Base-by-base conservation (phyloP, 352 stramenopile species). In the Pythium grandisporangium region DNA sequence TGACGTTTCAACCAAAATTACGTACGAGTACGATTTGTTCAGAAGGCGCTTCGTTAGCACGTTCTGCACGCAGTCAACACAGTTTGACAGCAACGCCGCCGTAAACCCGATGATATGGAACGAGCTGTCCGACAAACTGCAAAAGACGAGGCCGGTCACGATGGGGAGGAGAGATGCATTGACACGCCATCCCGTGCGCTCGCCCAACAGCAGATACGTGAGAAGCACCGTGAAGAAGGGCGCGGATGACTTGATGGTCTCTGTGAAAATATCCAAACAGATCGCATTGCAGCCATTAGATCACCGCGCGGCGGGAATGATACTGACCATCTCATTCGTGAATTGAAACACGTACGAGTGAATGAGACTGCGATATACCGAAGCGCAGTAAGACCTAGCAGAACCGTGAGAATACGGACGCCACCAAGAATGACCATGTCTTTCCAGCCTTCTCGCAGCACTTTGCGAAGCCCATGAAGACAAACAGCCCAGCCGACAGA, bases 361-460 rank as follows among this genome's bases (percentile, higher is more conserved):
- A 96, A 95, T 13, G 84, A 96, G 22, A 95, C 84, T 5, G 84
- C 75, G 38, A 96, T 93, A 52, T 96, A 94, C 56, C 94, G 89
- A 25, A 96, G 74, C 42, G 86, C 78, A 12, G 87, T 93, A 26
- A 96, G 75, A 10, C 83, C 83, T 10, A 96, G 55, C n/a, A 96
- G 53, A 13, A 96, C 76, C 1, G 85, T 95, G 38, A 93, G 58
- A 37, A 89, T 87, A 34, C 86, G 81, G 20, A 95, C 74, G 19
- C 57, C 66, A 36, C 76, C 71, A n/a, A 92, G 70, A 30, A 88
- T 50, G 22, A 88, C 51, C 70, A 92, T 92, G 61, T 92, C 77
- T 51, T 87, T 89, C 20, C 85, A 63, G 12, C 75, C 70, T 34
- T 85, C 59, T 14, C 58, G 46, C 33, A 83, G 37, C 16, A 83